Base-by-base conservation (phyloP, 371 early-diverging fungal genomes). In the Blastocladiella emersonii region DNA sequence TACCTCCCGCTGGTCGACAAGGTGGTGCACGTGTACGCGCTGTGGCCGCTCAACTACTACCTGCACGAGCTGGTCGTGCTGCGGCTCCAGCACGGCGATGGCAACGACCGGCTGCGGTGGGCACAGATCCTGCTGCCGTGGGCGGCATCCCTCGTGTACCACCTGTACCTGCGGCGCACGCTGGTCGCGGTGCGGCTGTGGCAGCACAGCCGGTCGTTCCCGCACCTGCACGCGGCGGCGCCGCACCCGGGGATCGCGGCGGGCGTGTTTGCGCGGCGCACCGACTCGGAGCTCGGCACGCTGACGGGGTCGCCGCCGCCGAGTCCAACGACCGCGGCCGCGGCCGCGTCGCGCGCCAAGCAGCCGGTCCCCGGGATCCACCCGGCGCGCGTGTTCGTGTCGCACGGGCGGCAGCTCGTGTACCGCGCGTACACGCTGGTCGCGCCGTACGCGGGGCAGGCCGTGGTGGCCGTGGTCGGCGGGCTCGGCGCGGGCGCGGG, bases 121-220 rank as follows among this genome's bases (percentile, higher is more conserved):
- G 13, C 39, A 5, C 39, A 39, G 13, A 5, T 39, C 17, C n/a
- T 57, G 0, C 23, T 57, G 23, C 57, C 57, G 5, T 23, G 19
- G 12, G 37, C 13, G 23, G 39, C 25, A 7, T 32, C n/a, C 10
- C 23, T 57, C 36, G 23, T 57, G 21, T 57, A 57, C 57, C 57
- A 35, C 25, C 39, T 57, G 39, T 23, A 25, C 39, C 39, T 57
- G 23, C 35, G 39, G 27, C 57, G 57, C 35, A 34, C 57, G 23
- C 35, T 57, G 8, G 36, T 57, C 7, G 21, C 57, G n/a, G n/a
- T 57, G 39, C 57, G 57, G n/a, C 25, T 57, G 23, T 57, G 57
- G 57, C 36, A 57, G 37, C 39, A 35, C 57, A 21, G 25, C 19
- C 57, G 39, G 35, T 34, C 39, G 23, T 39, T 35, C 12, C 57